phyloP scores from a whole-genome alignment of 306 rosid genomes.

The Gynostemma pentaphyllum region DNA sequence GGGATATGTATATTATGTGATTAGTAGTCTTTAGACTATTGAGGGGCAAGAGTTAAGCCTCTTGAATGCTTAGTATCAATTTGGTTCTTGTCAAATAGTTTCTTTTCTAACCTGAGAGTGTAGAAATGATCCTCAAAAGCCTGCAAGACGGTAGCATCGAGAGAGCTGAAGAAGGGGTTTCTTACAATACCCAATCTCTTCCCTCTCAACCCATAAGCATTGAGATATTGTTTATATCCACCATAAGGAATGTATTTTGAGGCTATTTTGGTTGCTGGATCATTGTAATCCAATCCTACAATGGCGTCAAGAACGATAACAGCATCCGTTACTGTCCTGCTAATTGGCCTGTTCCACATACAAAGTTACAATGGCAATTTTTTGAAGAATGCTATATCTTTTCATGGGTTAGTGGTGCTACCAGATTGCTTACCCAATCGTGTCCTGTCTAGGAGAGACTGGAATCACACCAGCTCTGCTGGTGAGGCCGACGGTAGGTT shows the following conservation, averaged over 20 bases:
- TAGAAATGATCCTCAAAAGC: slow-evolving; percentile 29
- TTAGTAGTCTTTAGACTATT: no score
- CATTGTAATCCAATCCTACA: slow-evolving; percentile 52
- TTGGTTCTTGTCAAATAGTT: no score
- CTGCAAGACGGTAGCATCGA: slow-evolving; percentile 23
- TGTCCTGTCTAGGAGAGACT: slow-evolving; percentile 46
- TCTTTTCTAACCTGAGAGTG: slow-evolving; percentile 6
- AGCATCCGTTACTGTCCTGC: slow-evolving; percentile 72
- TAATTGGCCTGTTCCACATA: slow-evolving; percentile 39
- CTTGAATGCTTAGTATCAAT: no score
- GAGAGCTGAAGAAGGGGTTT: slow-evolving; percentile 24
- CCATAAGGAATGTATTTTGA: slow-evolving; percentile 37
- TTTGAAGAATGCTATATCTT: background rate
- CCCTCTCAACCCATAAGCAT: slow-evolving; percentile 39
- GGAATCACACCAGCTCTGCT: slow-evolving; percentile 62
- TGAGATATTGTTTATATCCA: slow-evolving; percentile 47
- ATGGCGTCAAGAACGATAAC: slow-evolving; percentile 62
- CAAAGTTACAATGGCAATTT: background rate
- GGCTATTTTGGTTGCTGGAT: slow-evolving; percentile 39
- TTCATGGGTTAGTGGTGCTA: background rate
- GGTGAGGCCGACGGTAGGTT: slow-evolving; percentile 62
- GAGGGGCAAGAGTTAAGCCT: no score
- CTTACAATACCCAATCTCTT: slow-evolving; percentile 61
- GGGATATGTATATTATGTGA: no score
- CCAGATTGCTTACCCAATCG: slow-evolving; percentile 34